A percentile compares a stretch with the other conserved stretches of the same genome.
These are phyloP conservation scores for Fusarium citri DNA, from an alignment of 2,329 filamentous ascomycete species.

Conservation along the genomic window DNA sequence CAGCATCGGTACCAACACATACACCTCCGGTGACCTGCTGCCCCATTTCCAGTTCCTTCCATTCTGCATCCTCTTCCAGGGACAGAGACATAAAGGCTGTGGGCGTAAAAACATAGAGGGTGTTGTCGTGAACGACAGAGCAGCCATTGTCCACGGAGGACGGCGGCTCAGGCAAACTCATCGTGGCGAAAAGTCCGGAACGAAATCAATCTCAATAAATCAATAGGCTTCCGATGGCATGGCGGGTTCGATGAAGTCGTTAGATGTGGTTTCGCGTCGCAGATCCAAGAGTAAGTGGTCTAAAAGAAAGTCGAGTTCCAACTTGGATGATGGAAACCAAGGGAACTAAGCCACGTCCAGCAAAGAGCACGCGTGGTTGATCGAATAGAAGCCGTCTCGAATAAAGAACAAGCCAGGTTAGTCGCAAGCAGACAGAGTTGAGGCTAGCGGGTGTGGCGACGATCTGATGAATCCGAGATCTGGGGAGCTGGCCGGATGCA, in stretches of 20 bases:
- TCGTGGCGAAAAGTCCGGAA: slow-evolving; percentile 53
- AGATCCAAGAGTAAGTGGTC: slow-evolving; percentile 12
- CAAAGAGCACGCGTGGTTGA: slow-evolving; percentile 5
- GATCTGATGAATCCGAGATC: slow-evolving; percentile 28
- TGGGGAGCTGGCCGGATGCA: slow-evolving; percentile 44
- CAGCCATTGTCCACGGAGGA: slow-evolving; percentile 81
- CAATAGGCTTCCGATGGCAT: slow-evolving; percentile 43
- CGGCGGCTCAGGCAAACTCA: slow-evolving; percentile 79
- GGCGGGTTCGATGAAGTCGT: slow-evolving; percentile 33
- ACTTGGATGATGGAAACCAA: slow-evolving; percentile 10
- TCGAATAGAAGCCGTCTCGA: slow-evolving; percentile 26
- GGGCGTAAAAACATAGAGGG: slow-evolving; percentile 84
- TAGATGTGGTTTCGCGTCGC: slow-evolving; percentile 32
- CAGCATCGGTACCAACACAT: slow-evolving; percentile 79
- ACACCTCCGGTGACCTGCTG: slow-evolving; percentile 78
- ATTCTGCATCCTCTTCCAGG: slow-evolving; percentile 76
- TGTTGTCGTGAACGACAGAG: slow-evolving; percentile 82
- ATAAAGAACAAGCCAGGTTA: slow-evolving; percentile 34
- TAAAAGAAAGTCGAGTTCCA: slow-evolving; percentile 17
- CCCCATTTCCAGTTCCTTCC: slow-evolving; percentile 74
- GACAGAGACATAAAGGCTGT: slow-evolving; percentile 79
- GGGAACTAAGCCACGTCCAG: slow-evolving; percentile 14
- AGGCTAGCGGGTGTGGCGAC: slow-evolving; percentile 32
- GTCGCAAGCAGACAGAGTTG: slow-evolving; percentile 37
- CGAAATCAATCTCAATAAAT: slow-evolving; percentile 28